Base-by-base conservation (phyloP, 768 basidiomycete genomes). In the Tricholoma terreum region DNA sequence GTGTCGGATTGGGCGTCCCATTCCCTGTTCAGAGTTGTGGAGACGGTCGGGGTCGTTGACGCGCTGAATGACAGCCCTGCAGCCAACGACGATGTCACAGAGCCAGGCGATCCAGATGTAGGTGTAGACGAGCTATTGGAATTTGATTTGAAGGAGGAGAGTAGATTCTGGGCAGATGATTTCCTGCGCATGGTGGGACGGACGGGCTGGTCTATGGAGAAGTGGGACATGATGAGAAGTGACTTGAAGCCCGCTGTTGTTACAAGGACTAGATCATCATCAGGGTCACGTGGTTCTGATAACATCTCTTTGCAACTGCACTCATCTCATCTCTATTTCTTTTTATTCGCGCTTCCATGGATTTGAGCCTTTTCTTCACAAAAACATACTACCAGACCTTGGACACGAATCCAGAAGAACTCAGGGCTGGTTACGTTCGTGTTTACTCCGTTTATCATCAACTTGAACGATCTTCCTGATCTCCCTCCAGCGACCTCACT, bases 331-430 rank as follows among this genome's bases (percentile, higher is more conserved):
- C 56, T 8, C 46, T 51, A 43, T 56, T 40, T 60, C 48, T 46
- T 58, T 36, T 57, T 59, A 56, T 54, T 60, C 55, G 48, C 55
- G 62, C 64, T 69, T n/a, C 68, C 67, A 89, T 89, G 88, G 83
- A 94, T 73, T 79, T 89, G 69, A 81, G 82, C 67, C 61, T 71
- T 7, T 79, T 98, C 69, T 94, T 92, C 69, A 80, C 82, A 60
- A 75, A 84, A 30, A 96, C 80, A 75, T 98, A 97, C 83, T 98
- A 97, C 75, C 2, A 59, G 0, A 84, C 82, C 1, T 96, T 98
- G 67, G 89, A 93, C 68, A 2, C 68, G 6, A 71, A 88, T 70
- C 84, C 94, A 40, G 46, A 69, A 0, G 52, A 58, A 2, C 82
- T 98, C 52, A 63, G 60, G 2, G 45, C 73, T 33, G 86, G 98